Conservation (phyloP, 148 eudicot genomes). For the Polygonum aviculare region DNA sequence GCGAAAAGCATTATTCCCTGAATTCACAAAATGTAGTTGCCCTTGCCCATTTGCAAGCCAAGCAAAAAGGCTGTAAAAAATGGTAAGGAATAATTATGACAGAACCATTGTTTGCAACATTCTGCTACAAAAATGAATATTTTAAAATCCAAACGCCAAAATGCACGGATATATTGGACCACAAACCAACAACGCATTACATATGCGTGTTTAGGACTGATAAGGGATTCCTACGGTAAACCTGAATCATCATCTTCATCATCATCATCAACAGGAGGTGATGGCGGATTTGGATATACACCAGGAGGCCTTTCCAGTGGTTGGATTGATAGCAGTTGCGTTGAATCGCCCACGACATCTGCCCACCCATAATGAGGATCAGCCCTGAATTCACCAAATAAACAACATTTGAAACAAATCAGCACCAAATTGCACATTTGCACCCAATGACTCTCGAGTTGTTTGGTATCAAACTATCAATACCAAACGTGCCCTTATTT, state of each 20-base stretch:
- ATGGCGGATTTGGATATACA: conserved; percentile 56
- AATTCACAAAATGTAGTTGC: neutral
- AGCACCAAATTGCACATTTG: neutral
- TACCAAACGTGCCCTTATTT: neutral
- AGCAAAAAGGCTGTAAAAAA: neutral
- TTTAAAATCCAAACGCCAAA: neutral
- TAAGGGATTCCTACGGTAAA: neutral
- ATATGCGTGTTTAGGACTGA: neutral
- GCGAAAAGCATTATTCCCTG: neutral
- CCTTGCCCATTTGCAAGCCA: neutral
- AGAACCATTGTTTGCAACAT: neutral
- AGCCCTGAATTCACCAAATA: conserved; percentile 36
- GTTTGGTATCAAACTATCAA: too few relatives aligned
- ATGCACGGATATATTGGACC: neutral
- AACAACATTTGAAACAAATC: neutral
- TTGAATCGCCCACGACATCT: conserved; percentile 92
- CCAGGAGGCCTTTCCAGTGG: conserved; percentile 90
- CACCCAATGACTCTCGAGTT: neutral
- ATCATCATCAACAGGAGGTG: conserved; percentile 33
- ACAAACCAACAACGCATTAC: conserved; percentile 2
- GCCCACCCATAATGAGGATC: conserved; percentile 99
- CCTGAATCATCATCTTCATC: conserved; percentile 14
- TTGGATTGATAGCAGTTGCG: conserved; percentile 68
- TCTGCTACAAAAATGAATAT: conserved; percentile 9
- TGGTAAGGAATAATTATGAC: conserved; percentile 1